A percentile compares a stretch with the other conserved stretches of the same genome.
phyloP scores from a whole-genome alignment of 1,139 yeast species.

The Yamadazyma triangularis region DNA sequence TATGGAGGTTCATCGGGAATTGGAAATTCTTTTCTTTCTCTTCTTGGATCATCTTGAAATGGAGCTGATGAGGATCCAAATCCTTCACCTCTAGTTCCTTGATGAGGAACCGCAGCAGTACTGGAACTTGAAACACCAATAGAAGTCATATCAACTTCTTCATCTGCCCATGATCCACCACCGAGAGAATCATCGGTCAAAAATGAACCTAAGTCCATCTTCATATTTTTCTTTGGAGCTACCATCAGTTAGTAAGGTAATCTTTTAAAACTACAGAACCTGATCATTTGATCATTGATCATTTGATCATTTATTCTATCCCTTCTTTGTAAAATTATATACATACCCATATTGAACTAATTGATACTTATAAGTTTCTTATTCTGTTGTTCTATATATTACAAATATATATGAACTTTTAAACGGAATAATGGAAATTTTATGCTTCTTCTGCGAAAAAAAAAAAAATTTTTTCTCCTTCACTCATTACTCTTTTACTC shows the following conservation, averaged over 20 bases:
- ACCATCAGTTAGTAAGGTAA: slow-evolving; percentile 4
- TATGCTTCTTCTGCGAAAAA: no score
- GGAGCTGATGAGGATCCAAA: slow-evolving; percentile 3
- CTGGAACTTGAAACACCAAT: slow-evolving; percentile 43
- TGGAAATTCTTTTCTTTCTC: slow-evolving; percentile 65
- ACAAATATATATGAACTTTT: no score
- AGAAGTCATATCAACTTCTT: slow-evolving; percentile 52
- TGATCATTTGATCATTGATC: background rate
- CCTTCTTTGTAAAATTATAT: background rate
- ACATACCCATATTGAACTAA: background rate
- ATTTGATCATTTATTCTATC: background rate
- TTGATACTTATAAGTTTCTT: no score
- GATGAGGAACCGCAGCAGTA: slow-evolving; percentile 23
- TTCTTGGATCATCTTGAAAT: slow-evolving; percentile 14
- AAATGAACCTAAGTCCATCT: slow-evolving; percentile 50
- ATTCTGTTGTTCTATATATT: no score
- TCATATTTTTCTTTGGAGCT: slow-evolving; percentile 40
- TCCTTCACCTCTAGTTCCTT: slow-evolving; percentile 8
- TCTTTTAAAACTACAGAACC: background rate
- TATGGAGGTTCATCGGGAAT: slow-evolving; percentile 91
- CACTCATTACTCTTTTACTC: no score
- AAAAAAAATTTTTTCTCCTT: no score
- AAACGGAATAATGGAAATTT: no score
- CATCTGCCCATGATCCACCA: slow-evolving; percentile 56
- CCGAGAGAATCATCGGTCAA: slow-evolving; percentile 47